Conservation (phyloP, 2,329 filamentous ascomycete species). For the Aspergillus sp. region DNA sequence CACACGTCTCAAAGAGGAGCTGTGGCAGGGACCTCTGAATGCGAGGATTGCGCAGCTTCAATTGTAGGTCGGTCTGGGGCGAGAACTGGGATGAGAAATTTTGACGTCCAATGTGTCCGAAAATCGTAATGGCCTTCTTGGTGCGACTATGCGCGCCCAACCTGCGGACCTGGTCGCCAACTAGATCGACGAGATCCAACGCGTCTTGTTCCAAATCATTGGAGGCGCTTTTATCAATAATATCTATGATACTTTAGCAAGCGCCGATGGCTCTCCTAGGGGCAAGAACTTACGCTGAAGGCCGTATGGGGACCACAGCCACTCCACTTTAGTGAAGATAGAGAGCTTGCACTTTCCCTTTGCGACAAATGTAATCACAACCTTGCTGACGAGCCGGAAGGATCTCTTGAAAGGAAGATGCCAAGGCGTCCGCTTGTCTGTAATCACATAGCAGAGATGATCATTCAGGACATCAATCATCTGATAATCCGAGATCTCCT, state of each 20-base stretch:
- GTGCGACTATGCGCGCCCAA: slow-evolving; percentile 50
- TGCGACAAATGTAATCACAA: slow-evolving; percentile 89
- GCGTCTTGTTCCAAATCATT: slow-evolving; percentile 62
- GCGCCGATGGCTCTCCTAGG: neutral
- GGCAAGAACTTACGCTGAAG: slow-evolving; percentile 42
- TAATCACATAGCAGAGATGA: slow-evolving; percentile 70
- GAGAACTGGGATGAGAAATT: slow-evolving; percentile 44
- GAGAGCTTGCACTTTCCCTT: slow-evolving; percentile 92
- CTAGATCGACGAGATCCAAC: slow-evolving; percentile 53
- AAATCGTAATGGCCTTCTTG: slow-evolving; percentile 52
- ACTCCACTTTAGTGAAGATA: slow-evolving; percentile 84
- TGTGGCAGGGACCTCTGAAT: slow-evolving; percentile 63
- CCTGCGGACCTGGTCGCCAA: slow-evolving; percentile 51
- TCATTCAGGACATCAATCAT: slow-evolving; percentile 81
- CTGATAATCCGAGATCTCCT: slow-evolving; percentile 76
- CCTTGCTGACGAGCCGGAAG: slow-evolving; percentile 83
- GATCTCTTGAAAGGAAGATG: slow-evolving; percentile 78
- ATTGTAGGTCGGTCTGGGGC: slow-evolving; percentile 34
- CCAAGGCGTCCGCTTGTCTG: slow-evolving; percentile 69
- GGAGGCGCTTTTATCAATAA: slow-evolving; percentile 67
- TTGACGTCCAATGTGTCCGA: slow-evolving; percentile 51
- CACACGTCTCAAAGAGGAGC: slow-evolving; percentile 70
- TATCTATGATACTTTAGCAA: slow-evolving; percentile 31
- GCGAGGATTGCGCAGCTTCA: slow-evolving; percentile 57
- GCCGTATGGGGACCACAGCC: slow-evolving; percentile 66